These are phyloP conservation scores for Scleromitrula shiraiana DNA, from an alignment of 2,329 filamentous ascomycete genomes.

Conservation along the genomic window DNA sequence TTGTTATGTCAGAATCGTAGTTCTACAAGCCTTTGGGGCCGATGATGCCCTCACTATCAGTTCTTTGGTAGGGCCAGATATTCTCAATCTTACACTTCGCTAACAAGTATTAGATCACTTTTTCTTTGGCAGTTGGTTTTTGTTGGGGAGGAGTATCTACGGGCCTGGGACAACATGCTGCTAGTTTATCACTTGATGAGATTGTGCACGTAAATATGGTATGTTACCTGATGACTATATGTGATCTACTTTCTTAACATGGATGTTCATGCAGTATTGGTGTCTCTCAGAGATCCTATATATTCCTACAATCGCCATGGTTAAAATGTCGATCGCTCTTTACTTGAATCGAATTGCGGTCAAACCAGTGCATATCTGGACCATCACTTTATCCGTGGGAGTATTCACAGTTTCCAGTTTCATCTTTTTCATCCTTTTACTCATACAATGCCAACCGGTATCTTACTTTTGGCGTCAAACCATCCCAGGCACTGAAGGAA, in stretches of 20 bases:
- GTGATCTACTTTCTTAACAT: not conserved
- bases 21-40: slow-evolving; percentile 35
- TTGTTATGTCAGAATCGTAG: slow-evolving; percentile 36
- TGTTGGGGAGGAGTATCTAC: slow-evolving; percentile 15
- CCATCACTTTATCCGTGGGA: not conserved
- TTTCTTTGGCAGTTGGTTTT: slow-evolving; percentile 15
- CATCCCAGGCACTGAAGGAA: slow-evolving; percentile 19
- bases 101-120: slow-evolving; percentile 12
- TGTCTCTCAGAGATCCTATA: slow-evolving; percentile 32
- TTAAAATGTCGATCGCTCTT: slow-evolving; percentile 5
- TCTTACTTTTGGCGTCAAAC: slow-evolving; percentile 32
- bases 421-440: not conserved
- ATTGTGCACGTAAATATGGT: slow-evolving; percentile 16
- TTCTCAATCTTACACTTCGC: not conserved
- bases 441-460: slow-evolving; percentile 23
- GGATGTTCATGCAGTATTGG: slow-evolving; percentile 15
- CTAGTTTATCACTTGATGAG: slow-evolving; percentile 5
- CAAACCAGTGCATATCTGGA: slow-evolving; percentile 1
- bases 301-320: slow-evolving; percentile 34
- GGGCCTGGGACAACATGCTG: slow-evolving; percentile 19
- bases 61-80: slow-evolving; percentile 34
- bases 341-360: slow-evolving; percentile 8
- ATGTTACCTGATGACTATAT: not conserved
- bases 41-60: slow-evolving; percentile 43
- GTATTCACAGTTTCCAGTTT: slow-evolving; percentile 29